phyloP scores from a whole-genome alignment of 2,329 filamentous ascomycete genomes.

The Aquanectria penicillioides region DNA sequence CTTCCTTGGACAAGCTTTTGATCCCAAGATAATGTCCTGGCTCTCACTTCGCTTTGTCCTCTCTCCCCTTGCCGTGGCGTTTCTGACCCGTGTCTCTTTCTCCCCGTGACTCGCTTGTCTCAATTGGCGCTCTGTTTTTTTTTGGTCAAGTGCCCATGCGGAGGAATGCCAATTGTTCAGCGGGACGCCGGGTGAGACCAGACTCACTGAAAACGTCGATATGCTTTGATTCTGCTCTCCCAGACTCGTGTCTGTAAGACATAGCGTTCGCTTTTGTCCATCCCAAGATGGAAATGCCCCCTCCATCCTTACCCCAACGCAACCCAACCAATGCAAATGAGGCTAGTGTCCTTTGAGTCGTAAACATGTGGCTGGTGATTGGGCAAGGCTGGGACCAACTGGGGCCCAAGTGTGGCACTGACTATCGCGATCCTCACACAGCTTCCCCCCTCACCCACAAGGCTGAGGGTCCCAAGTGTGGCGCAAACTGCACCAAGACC shows the following conservation, averaged over 20 bases:
- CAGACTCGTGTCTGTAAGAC: neutral
- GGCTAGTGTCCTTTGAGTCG: slow-evolving; percentile 21
- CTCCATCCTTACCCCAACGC: neutral
- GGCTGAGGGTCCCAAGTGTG: slow-evolving; percentile 8
- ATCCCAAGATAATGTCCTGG: neutral
- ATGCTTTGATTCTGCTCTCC: no score
- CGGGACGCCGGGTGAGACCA: no score
- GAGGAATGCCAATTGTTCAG: no score
- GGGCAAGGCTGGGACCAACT: slow-evolving; percentile 3
- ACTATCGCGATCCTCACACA: no score
- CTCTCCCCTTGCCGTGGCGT: neutral
- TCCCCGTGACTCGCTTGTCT: slow-evolving; percentile 15
- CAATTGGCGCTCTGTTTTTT: neutral
- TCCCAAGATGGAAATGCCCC: neutral
- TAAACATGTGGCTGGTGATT: neutral
- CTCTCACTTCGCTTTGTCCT: neutral
- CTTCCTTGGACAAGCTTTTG: neutral
- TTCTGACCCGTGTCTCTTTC: slow-evolving; percentile 1
- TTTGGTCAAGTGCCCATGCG: neutral
- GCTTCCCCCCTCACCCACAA: slow-evolving; percentile 4
- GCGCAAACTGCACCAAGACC: slow-evolving; percentile 8
- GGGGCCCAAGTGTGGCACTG: neutral
- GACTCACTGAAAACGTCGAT: no score
- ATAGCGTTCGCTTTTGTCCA: neutral
- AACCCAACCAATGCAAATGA: slow-evolving; percentile 1